Evolutionary conservation across 805 yeast genomes (phyloP), one percentile per base, ranked within the genome.

Genomic region (Saccharomycopsis fibuligera): DNA sequence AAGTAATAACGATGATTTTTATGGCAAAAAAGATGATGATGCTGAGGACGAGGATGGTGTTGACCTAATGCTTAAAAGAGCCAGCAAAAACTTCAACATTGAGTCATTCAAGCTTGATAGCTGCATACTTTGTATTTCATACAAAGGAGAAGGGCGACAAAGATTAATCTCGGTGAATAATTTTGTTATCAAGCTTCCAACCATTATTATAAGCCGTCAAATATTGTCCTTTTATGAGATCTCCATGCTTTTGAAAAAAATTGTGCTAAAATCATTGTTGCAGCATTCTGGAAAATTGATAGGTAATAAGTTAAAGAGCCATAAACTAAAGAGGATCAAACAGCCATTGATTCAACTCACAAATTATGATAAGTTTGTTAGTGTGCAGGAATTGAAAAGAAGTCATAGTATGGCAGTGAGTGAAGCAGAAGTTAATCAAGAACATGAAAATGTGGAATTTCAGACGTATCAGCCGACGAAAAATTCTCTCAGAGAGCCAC

Each of bases 91-190:
- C 60, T 70, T 85, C 62, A 82, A 86, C 56, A 77, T 90, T 51
- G 76, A 79, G 22, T 67, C 75, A 14, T 70, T 91, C 53, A 68
- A 66, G 29, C 58, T 83, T 35, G 69, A 72, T 31, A 62, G 72
- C n/a, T 69, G 78, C 35, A 60, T 68, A n/a, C 60, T 90, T 14
- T 72, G 80, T 45, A 73, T 89, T 23, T 84, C 95, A 44, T 86
- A 86, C 65, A 78, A 79, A 61, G 95, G 93, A 6, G 79, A 78
- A 14, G 86, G 89, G 12, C 70, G 78, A 25, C 68, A 76, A 57
- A 78, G 83, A 55, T 66, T 91, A 48, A 74, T 86, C 35, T 88
- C 90, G 59, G 87, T 91, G 5, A 84, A 86, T 45, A 78, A 85
- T 56, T 80, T 91, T 56, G 73, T 71, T 4, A 68, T 91, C 48